Conservation (phyloP, 2,329 filamentous ascomycete species). For the Tolypocladium pustulatum region DNA sequence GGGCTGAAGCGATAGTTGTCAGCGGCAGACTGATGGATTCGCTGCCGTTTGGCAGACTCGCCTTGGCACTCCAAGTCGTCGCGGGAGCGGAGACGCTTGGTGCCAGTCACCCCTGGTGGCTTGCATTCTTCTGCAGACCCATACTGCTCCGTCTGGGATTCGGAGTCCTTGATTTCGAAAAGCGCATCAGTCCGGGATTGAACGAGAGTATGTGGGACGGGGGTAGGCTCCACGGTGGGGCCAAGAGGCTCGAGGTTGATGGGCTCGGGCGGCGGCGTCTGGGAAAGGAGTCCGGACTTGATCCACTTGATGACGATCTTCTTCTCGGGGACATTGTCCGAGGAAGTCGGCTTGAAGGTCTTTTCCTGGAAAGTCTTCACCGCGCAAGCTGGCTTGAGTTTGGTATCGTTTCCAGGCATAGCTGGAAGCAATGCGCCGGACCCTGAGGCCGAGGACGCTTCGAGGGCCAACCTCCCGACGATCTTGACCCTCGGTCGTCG, state of each 20-base stretch:
- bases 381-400: not conserved
- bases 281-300: not conserved
- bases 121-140: not conserved
- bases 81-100: not conserved
- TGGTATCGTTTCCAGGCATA: not conserved
- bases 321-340: not conserved
- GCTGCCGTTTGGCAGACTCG: not conserved
- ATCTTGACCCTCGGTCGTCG: not conserved
- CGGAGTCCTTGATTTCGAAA: not conserved
- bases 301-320: not conserved
- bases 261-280: not conserved
- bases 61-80: not conserved
- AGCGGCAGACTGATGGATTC: not conserved
- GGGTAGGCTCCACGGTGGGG: not conserved
- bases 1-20: not conserved
- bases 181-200: not conserved
- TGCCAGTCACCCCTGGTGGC: not conserved
- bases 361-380: not conserved
- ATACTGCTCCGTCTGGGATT: not conserved
- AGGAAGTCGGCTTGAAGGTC: not conserved
- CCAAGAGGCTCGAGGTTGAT: not conserved
- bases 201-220: not conserved
- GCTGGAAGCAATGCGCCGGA: too few relatives aligned
- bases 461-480: not conserved
- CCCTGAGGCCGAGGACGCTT: not conserved